Percentiles rank a stretch among this genome's conserved stretches.
These are phyloP conservation scores for Streptanthus diversifolius DNA, from an alignment of 345 rosid genomes.

Conservation along the genomic window DNA sequence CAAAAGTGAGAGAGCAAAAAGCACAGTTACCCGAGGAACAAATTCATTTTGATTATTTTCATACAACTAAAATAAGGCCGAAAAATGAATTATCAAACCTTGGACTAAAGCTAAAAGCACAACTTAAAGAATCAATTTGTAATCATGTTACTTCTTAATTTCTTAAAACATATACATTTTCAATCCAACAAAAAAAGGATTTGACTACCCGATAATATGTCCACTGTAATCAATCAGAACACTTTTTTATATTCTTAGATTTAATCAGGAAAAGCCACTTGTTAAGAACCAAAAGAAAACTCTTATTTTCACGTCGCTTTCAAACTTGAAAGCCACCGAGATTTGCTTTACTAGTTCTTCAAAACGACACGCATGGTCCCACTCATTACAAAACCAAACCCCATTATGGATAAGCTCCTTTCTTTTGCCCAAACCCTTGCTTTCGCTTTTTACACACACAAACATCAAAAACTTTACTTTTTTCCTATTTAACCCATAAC, in stretches of 20 bases:
- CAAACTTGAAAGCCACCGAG: conserved; percentile 45
- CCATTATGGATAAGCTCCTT: conserved; percentile 31
- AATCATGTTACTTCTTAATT: neutral
- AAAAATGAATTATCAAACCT: conserved; percentile 10
- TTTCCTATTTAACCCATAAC: conserved; percentile 27
- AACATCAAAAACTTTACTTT: conserved; percentile 18
- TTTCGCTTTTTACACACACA: conserved; percentile 30
- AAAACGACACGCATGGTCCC: conserved; percentile 55
- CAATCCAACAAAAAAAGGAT: neutral
- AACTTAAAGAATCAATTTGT: neutral
- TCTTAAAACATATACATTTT: neutral
- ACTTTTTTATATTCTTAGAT: neutral
- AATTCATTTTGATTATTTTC: neutral
- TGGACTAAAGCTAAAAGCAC: neutral
- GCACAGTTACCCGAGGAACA: neutral
- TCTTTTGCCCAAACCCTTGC: conserved; percentile 33
- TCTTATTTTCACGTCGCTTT: conserved; percentile 25
- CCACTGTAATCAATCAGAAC: conserved; percentile 7
- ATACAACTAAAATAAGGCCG: conserved; percentile 28
- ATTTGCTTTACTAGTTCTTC: conserved; percentile 42
- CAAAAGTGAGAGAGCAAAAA: neutral
- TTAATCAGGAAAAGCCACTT: conserved; percentile 22
- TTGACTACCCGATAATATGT: neutral
- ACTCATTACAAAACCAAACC: conserved; percentile 37
- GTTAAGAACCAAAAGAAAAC: neutral